These are phyloP conservation scores for Aspergillus fructus DNA, from an alignment of 2,329 filamentous ascomycete species.

Conservation along the genomic window DNA sequence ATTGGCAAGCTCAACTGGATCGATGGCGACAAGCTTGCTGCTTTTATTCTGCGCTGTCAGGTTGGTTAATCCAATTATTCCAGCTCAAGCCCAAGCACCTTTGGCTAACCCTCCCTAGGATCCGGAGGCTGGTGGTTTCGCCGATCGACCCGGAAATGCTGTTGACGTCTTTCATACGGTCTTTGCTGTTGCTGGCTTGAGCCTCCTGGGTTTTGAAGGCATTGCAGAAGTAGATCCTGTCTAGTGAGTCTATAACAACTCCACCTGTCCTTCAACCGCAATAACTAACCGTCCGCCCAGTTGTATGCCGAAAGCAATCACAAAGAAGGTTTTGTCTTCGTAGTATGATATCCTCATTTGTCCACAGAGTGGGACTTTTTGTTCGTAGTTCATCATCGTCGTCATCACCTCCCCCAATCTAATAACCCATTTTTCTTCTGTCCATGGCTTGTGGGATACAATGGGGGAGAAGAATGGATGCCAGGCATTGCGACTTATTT, in stretches of 20 bases:
- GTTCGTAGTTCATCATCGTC: constrained; percentile 6
- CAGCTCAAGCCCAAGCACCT: not conserved
- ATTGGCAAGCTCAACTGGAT: constrained; percentile 90
- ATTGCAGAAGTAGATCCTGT: constrained; percentile 80
- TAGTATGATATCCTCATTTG: constrained; percentile 11
- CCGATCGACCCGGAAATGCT: constrained; percentile 88
- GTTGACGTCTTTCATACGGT: constrained; percentile 96
- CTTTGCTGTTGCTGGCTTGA: constrained; percentile 86
- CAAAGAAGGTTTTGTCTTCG: constrained; percentile 56
- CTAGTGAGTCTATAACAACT: constrained; percentile 60
- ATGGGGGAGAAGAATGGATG: constrained; percentile 63
- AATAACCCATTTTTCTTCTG: constrained; percentile 61
- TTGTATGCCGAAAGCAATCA: constrained; percentile 71
- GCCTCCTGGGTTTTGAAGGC: constrained; percentile 74
- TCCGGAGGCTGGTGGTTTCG: constrained; percentile 75
- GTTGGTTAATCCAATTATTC: constrained; percentile 33
- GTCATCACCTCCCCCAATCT: constrained; percentile 62
- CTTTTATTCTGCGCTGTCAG: constrained; percentile 85
- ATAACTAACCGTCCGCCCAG: constrained; percentile 32
- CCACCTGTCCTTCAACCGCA: not conserved
- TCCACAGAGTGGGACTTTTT: not conserved
- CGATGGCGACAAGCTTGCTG: constrained; percentile 72
- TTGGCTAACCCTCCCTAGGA: constrained; percentile 53
- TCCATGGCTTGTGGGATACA: constrained; percentile 66
- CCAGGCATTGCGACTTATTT: constrained; percentile 39